Conservation (phyloP, 2,329 filamentous ascomycete species). For the Graphilbum sp. region DNA sequence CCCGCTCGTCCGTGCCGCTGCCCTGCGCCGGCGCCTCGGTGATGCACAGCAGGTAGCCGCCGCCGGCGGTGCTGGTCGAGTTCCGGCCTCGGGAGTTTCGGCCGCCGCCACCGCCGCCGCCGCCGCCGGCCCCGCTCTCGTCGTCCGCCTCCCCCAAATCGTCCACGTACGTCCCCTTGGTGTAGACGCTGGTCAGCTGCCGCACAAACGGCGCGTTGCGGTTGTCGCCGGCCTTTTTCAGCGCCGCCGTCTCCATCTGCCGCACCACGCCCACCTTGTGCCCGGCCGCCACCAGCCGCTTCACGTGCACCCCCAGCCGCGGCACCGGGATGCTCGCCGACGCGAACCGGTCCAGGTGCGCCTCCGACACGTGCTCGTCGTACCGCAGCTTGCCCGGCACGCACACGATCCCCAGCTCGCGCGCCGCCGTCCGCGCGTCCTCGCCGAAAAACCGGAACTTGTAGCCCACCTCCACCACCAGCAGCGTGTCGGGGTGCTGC, state of each 20-base stretch:
- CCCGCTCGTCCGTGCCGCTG: slow-evolving; percentile 76
- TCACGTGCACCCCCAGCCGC: slow-evolving; percentile 81
- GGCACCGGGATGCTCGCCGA: slow-evolving; percentile 93
- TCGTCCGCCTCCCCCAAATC: slow-evolving; percentile 68
- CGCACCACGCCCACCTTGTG: slow-evolving; percentile 93
- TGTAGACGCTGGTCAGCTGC: slow-evolving; percentile 92
- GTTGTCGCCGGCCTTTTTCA: slow-evolving; percentile 93
- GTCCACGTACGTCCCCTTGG: slow-evolving; percentile 94
- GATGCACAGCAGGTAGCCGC: slow-evolving; percentile 87
- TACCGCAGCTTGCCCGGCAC: slow-evolving; percentile 92
- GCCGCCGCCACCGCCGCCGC: no score
- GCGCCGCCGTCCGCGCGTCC: slow-evolving; percentile 76
- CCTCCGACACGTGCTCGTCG: slow-evolving; percentile 86
- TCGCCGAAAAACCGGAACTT: slow-evolving; percentile 97
- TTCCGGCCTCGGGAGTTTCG: no score
- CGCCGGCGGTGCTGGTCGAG: slow-evolving; percentile 40
- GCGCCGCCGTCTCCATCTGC: slow-evolving; percentile 83
- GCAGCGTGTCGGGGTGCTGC: slow-evolving; percentile 73
- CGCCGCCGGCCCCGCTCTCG: slow-evolving; percentile 15
- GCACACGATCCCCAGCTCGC: slow-evolving; percentile 85
- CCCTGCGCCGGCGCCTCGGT: slow-evolving; percentile 51
- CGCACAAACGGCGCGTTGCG: slow-evolving; percentile 81
- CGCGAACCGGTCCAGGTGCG: slow-evolving; percentile 80
- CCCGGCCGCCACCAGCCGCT: slow-evolving; percentile 77
- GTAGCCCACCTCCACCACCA: slow-evolving; percentile 93